Evolutionary conservation across 202 grass and related monocot genomes (phyloP), one percentile per base, ranked within the genome.

Genomic region (Zoysia matrella): DNA sequence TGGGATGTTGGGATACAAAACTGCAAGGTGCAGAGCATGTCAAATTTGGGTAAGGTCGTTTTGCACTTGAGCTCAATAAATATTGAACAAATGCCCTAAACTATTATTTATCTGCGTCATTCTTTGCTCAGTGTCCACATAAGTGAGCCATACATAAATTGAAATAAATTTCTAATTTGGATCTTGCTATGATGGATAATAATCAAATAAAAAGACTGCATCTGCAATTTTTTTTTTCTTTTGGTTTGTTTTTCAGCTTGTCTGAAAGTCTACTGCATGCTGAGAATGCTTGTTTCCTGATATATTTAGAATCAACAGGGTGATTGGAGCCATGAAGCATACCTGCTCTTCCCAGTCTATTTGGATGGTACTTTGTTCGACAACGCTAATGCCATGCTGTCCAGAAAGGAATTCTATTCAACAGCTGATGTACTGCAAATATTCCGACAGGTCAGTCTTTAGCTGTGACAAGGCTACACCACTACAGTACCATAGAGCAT

Each of bases 291-390:
- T 87, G 46, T 58, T 86, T 78, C 68, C 84, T 88, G 69, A 83
- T 83, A 85, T 48, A 42, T 78, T 80, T 90, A 98, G 92, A 85
- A 53, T 85, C 73, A 76, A 89, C 93, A 96, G 84, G 93, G 89
- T 76, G 89, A 84, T 62, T 91, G 87, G 89, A 99, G 86, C 79
- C 89, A 99, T 83, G 96, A 99, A 94, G 96, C 93, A 11, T 99
- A 96, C 76, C 85, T 99, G 55, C 81, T 99, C 55, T 99, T 99
- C 68, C 93, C 96, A 3, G 93, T 99, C 73, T 81, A 99, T 80
- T 76, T 99, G 80, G 93, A 93, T 86, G 96, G 96, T 71, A 96
- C 96, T 72, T 86, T 99, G 70, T 95, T 99, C 15, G 96, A 99
- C 49, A 83, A 94, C 58, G 66, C 91, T 80, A 80, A 75, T 63